phyloP scores from a whole-genome alignment of 1,284 basidiomycete genomes.

The Cryptococcus hybrid region DNA sequence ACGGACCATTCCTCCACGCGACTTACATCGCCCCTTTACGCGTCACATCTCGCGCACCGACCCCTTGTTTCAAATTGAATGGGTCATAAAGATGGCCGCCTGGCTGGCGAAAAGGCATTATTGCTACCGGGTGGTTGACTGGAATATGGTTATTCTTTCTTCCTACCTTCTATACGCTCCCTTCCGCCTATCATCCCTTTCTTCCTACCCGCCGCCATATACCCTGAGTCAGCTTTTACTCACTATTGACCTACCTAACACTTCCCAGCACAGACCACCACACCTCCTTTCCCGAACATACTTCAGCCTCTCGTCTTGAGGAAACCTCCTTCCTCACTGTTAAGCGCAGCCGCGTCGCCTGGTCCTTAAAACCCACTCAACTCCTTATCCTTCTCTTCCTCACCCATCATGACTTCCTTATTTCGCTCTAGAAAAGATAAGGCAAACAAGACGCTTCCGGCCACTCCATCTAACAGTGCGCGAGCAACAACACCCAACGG shows the following conservation, averaged over 20 bases:
- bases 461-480: background rate
- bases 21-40: background rate
- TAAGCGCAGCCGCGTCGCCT: background rate
- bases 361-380: background rate
- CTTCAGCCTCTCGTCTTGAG: background rate
- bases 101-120: no score
- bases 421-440: slow-evolving; percentile 7
- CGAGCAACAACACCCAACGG: background rate
- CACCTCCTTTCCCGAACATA: background rate
- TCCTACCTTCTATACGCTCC: background rate
- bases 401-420: slow-evolving; percentile 8
- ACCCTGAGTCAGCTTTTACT: no score
- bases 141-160: no score
- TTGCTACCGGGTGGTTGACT: no score
- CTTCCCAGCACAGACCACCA: no score
- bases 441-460: slow-evolving; percentile 5
- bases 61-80: background rate
- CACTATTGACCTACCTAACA: no score
- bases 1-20: background rate
- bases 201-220: background rate
- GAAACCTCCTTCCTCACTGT: background rate
- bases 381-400: background rate
- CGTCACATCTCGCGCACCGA: background rate
- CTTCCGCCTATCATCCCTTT: background rate
- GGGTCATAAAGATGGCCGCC: background rate